Evolutionary conservation across 2,329 filamentous ascomycete species (phyloP).

Genomic region (Cladosporium sp.): DNA sequence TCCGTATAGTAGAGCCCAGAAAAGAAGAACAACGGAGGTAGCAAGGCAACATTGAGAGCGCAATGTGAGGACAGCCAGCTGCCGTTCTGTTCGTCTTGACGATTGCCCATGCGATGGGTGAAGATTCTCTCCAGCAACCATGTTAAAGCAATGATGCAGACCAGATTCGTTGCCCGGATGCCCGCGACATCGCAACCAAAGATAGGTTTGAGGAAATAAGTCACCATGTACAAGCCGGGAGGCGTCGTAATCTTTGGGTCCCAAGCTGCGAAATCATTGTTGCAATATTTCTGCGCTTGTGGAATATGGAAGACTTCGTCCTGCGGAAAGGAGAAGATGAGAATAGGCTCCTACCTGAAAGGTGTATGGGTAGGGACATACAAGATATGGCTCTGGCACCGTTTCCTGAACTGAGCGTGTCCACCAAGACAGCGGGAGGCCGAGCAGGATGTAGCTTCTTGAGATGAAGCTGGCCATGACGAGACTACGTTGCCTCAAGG

Average conservation of each 20-base stretch:
- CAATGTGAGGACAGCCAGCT: constrained; percentile 42
- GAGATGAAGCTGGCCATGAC: not conserved
- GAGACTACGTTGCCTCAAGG: too few species aligned
- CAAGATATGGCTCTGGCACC: constrained; percentile 55
- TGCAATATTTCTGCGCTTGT: constrained; percentile 83
- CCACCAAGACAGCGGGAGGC: constrained; percentile 19
- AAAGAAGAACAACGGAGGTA: constrained; percentile 93
- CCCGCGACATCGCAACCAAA: constrained; percentile 16
- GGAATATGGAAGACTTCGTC: constrained; percentile 86
- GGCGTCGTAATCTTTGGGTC: constrained; percentile 97
- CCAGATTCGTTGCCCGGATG: constrained; percentile 2
- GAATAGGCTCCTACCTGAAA: constrained; percentile 17
- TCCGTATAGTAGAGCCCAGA: constrained; percentile 94
- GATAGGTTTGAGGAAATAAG: constrained; percentile 38
- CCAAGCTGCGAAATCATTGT: constrained; percentile 69
- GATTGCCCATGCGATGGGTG: constrained; percentile 12
- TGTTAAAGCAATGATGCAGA: constrained; percentile 30
- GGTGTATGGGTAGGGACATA: constrained; percentile 28
- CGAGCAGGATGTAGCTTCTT: constrained; percentile 7
- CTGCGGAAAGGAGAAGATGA: constrained; percentile 40
- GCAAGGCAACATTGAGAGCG: constrained; percentile 73
- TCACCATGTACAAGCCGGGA: constrained; percentile 59
- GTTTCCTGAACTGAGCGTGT: constrained; percentile 37
- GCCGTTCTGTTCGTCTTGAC: constrained; percentile 15
- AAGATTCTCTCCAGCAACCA: constrained; percentile 19